These are phyloP conservation scores for Eucalyptus erythrocorys DNA, from an alignment of 345 rosid species.

Conservation along the genomic window DNA sequence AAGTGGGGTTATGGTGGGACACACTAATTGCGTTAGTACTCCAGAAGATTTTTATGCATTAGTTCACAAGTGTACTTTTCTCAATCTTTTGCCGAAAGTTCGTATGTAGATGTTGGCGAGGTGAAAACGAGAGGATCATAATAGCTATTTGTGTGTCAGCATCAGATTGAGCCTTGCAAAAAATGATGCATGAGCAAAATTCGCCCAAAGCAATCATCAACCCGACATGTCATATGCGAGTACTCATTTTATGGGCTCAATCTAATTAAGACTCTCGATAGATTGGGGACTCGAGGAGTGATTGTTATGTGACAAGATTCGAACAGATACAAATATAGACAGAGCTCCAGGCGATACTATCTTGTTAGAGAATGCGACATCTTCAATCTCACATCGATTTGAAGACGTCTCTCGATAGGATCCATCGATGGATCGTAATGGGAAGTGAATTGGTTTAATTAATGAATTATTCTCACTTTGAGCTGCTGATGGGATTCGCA, in stretches of 20 bases:
- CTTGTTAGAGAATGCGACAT: too few species aligned
- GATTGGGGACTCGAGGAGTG: too few species aligned
- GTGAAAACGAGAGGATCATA: neutral
- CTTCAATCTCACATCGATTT: neutral
- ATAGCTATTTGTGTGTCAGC: too few species aligned
- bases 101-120: neutral
- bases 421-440: neutral
- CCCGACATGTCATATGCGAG: neutral
- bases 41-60: neutral
- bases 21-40: neutral
- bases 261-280: neutral
- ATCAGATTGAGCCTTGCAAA: too few species aligned
- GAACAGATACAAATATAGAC: too few species aligned
- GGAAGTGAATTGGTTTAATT: too few species aligned
- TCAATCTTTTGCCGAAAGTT: neutral
- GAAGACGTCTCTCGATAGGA: neutral
- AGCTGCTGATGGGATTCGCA: too few species aligned
- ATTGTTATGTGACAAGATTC: too few species aligned
- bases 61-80: neutral
- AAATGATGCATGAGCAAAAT: too few species aligned
- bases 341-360: too few species aligned
- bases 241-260: accelerated
- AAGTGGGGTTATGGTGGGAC: neutral
- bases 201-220: neutral
- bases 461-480: too few species aligned